phyloP scores from a whole-genome alignment of 768 basidiomycete species.

The Panaeolus cyanescens region DNA sequence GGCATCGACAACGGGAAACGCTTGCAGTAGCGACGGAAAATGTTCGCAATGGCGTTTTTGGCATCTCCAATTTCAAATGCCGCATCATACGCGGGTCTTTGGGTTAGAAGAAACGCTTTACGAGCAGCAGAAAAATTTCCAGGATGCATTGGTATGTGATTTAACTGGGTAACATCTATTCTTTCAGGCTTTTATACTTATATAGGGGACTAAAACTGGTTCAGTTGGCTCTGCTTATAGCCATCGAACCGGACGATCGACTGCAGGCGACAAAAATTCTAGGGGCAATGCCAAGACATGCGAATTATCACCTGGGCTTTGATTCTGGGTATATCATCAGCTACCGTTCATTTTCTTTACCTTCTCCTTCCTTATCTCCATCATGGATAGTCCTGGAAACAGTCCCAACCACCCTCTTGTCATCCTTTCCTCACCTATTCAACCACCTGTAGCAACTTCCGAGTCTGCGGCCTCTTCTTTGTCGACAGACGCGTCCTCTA shows the following conservation, averaged over 20 bases:
- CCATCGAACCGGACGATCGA: too few species aligned
- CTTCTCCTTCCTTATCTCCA: not conserved
- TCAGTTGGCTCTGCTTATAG: too few species aligned
- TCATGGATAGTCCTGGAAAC: not conserved
- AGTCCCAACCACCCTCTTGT: not conserved
- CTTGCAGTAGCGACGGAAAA: constrained; percentile 8
- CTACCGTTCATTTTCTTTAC: not conserved
- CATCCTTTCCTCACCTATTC: not conserved
- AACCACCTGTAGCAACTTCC: not conserved
- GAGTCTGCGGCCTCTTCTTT: not conserved
- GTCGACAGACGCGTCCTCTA: too few species aligned
- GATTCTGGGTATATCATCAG: not conserved
- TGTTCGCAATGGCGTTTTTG: constrained; percentile 3
- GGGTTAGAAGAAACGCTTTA: not conserved
- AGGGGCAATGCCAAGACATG: too few species aligned
- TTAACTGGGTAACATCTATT: too few species aligned
- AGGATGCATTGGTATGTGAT: not conserved
- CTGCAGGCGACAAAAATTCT: too few species aligned
- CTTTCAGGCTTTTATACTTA: too few species aligned
- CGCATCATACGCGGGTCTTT: not conserved
- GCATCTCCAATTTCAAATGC: not conserved
- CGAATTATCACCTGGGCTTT: too few species aligned
- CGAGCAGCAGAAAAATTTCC: not conserved
- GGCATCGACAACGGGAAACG: constrained; percentile 6
- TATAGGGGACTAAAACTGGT: too few species aligned